These are phyloP conservation scores for Calamus simplicifolius DNA, from an alignment of 176 grass and related monocot species.

Conservation along the genomic window DNA sequence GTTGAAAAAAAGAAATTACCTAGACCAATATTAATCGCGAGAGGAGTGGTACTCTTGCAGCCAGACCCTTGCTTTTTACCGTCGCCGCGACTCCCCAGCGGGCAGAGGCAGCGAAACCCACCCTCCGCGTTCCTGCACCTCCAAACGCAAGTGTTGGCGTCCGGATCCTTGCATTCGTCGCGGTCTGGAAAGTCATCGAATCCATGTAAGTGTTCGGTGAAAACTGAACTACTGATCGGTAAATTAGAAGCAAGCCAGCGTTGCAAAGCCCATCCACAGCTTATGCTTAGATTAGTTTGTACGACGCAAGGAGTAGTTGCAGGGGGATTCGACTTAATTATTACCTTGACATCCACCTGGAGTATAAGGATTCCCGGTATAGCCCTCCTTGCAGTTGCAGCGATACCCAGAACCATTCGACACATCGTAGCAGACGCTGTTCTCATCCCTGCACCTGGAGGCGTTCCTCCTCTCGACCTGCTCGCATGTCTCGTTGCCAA, in stretches of 20 bases:
- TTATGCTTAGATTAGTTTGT: too few relatives aligned
- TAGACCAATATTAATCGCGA: slow-evolving; percentile 16
- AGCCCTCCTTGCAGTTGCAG: slow-evolving; percentile 37
- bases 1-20: slow-evolving; percentile 17
- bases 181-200: slow-evolving; percentile 21
- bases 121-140: slow-evolving; percentile 24
- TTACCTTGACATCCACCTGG: slow-evolving; percentile 36
- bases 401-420: slow-evolving; percentile 37
- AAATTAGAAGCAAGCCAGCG: too few relatives aligned
- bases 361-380: slow-evolving; percentile 44
- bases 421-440: slow-evolving; percentile 29
- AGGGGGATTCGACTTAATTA: too few relatives aligned
- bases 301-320: too few relatives aligned
- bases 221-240: too few relatives aligned
- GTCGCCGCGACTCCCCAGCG: slow-evolving; percentile 32
- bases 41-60: slow-evolving; percentile 19
- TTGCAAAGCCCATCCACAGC: too few relatives aligned
- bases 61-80: slow-evolving; percentile 21
- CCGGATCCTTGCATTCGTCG: slow-evolving; percentile 24
- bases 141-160: slow-evolving; percentile 14
- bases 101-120: slow-evolving; percentile 27
- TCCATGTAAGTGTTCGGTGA: too few relatives aligned
- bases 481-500: slow-evolving; percentile 28
- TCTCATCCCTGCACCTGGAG: slow-evolving; percentile 16
- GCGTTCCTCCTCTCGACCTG: background rate